These are phyloP conservation scores for Calcarisporium arbuscula DNA, from an alignment of 2,329 filamentous ascomycete genomes.

Conservation along the genomic window DNA sequence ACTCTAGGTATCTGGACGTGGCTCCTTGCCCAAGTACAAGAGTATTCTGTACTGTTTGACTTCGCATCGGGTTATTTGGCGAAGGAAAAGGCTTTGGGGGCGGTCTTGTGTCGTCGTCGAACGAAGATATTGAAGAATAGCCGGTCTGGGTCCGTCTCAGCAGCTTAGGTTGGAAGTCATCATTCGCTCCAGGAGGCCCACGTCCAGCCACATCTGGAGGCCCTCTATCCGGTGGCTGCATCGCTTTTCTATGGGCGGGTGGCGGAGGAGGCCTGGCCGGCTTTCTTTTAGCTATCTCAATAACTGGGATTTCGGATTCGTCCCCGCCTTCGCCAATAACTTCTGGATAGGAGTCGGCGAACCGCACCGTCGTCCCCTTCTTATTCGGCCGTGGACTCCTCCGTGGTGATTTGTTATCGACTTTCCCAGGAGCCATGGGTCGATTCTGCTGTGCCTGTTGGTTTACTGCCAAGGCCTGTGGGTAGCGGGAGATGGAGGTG, in stretches of 20 bases:
- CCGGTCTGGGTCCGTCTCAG: constrained; percentile 55
- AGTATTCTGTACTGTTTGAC: constrained; percentile 10
- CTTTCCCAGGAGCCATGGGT: constrained; percentile 29
- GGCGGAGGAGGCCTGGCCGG: constrained; percentile 28
- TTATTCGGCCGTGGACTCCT: constrained; percentile 42
- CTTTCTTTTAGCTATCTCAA: constrained; percentile 62
- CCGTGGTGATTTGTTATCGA: constrained; percentile 36
- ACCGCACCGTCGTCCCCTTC: constrained; percentile 69
- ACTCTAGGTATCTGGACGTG: constrained; percentile 37
- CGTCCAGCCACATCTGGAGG: constrained; percentile 13
- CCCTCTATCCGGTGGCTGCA: constrained; percentile 3
- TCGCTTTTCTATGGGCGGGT: constrained; percentile 14
- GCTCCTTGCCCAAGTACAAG: constrained; percentile 25
- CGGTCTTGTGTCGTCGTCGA: constrained; percentile 9
- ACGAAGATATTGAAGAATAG: constrained; percentile 29
- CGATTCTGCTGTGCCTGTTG: constrained; percentile 38
- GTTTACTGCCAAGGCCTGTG: constrained; percentile 43
- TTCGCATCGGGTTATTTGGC: not conserved
- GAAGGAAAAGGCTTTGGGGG: constrained; percentile 3
- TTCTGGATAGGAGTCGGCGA: constrained; percentile 65
- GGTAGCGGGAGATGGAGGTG: constrained; percentile 50
- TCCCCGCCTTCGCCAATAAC: constrained; percentile 90
- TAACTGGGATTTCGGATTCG: constrained; percentile 66
- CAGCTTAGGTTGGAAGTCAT: constrained; percentile 46
- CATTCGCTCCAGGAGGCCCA: constrained; percentile 16